A percentile compares a stretch with the other conserved stretches of the same genome.
Evolutionary conservation across 306 rosid genomes (phyloP).

Genomic region (Medicago lupulina): DNA sequence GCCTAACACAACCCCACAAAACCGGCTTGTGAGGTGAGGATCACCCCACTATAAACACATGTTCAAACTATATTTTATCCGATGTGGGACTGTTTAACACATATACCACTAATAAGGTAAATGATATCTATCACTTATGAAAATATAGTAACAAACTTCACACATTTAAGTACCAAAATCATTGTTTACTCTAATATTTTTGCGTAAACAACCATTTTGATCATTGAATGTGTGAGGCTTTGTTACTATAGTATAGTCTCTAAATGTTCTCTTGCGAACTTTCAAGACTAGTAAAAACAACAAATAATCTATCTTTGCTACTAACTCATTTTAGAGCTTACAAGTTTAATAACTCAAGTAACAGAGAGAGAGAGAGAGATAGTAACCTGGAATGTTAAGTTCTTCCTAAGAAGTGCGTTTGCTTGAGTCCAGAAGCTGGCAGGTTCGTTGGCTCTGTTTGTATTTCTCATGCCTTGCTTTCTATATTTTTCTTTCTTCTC

Average conservation of each 20-base stretch:
- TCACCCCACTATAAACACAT: no score
- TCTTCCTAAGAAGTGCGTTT: constrained; percentile 86
- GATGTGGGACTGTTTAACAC: no score
- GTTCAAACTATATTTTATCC: no score
- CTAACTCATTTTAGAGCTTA: not conserved
- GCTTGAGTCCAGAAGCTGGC: constrained; percentile 90
- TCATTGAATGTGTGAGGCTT: no score
- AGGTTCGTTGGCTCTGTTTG: constrained; percentile 47
- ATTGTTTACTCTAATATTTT: not conserved
- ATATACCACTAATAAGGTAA: not conserved
- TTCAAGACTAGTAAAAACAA: not conserved
- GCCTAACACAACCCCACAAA: no score
- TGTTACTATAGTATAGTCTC: no score
- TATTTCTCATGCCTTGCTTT: constrained; percentile 15
- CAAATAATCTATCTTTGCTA: no score
- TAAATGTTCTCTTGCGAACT: not conserved
- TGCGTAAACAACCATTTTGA: no score
- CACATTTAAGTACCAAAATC: not conserved
- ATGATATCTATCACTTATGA: not conserved
- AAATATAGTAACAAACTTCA: not conserved
- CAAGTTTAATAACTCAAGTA: not conserved
- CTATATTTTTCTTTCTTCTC: not conserved
- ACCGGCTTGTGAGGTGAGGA: no score
- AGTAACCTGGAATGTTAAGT: constrained; percentile 78
- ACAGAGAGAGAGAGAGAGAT: not conserved